phyloP scores from a whole-genome alignment of 176 grass and related monocot genomes.

The Aegilops umbellulata region DNA sequence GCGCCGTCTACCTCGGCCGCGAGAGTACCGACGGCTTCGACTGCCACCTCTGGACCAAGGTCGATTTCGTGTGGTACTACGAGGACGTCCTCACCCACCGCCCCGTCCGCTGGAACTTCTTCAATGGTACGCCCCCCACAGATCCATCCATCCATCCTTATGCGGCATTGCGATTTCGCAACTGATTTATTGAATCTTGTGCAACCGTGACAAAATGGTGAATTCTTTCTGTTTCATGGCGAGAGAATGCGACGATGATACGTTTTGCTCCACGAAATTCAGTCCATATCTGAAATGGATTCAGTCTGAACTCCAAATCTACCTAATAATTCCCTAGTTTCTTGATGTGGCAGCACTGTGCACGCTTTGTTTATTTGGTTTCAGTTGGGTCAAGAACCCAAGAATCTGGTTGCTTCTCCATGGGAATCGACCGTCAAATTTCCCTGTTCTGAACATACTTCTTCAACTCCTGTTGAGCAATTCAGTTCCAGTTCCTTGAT shows the following conservation, averaged over 20 bases:
- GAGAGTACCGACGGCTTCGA: slow-evolving; percentile 51
- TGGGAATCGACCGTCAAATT: not conserved
- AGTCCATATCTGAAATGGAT: not conserved
- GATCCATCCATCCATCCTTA: not conserved
- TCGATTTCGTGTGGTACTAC: slow-evolving; percentile 77
- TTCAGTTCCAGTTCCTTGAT: not conserved
- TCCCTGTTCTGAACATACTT: not conserved
- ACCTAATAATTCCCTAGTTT: not conserved
- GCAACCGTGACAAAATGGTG: not conserved
- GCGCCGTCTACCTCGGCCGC: slow-evolving; percentile 69
- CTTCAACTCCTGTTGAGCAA: not conserved
- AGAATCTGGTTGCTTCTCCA: not conserved
- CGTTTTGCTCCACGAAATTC: not conserved
- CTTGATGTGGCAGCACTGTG: not conserved
- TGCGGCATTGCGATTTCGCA: not conserved
- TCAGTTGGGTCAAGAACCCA: no score
- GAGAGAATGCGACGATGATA: not conserved
- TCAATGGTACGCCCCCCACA: slow-evolving; percentile 25
- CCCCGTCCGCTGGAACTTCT: slow-evolving; percentile 93
- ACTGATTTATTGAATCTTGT: not conserved
- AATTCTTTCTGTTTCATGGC: not conserved
- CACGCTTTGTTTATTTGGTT: not conserved
- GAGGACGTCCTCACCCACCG: slow-evolving; percentile 75
- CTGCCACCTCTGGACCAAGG: slow-evolving; percentile 76
- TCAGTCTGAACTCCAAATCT: not conserved